Evolutionary conservation across 805 yeast species (phyloP).

Genomic region (Candida argentea): DNA sequence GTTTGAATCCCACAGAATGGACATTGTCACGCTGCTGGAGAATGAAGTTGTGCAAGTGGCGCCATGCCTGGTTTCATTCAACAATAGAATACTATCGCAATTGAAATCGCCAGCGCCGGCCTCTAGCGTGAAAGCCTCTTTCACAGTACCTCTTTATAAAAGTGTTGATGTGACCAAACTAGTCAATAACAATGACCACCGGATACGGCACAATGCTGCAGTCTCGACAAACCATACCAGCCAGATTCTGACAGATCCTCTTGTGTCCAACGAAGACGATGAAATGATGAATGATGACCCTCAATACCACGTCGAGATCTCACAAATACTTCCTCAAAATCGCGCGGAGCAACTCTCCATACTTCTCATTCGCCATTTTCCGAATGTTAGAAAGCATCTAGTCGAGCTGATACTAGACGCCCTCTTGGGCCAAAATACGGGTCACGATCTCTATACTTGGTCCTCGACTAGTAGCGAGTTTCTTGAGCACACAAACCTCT

Average conservation of each 20-base stretch:
- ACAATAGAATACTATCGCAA: slow-evolving; percentile 6
- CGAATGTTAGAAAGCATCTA: slow-evolving; percentile 15
- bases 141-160: slow-evolving; percentile 2
- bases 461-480: slow-evolving; percentile 21
- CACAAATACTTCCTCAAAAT: slow-evolving; percentile 19
- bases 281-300: slow-evolving; percentile 10
- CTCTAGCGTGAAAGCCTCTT: slow-evolving; percentile 1
- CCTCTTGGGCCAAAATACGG: slow-evolving; percentile 6
- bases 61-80: slow-evolving; percentile 6
- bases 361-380: slow-evolving; percentile 23
- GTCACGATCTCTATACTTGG: slow-evolving; percentile 23
- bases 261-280: slow-evolving; percentile 4
- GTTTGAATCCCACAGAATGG: too few relatives aligned
- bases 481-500: slow-evolving; percentile 21
- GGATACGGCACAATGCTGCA: slow-evolving; percentile 2
- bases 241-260: slow-evolving; percentile 1
- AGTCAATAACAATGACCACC: slow-evolving; percentile 4
- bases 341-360: slow-evolving; percentile 26
- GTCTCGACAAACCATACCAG: neutral
- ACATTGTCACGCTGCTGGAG: too few relatives aligned
- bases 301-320: slow-evolving; percentile 15
- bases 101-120: slow-evolving; percentile 4
- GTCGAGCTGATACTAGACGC: slow-evolving; percentile 24
- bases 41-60: slow-evolving; percentile 1
- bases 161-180: slow-evolving; percentile 5